Evolutionary conservation across 2,329 filamentous ascomycete species (phyloP).

Genomic region (Cladosporium velox): DNA sequence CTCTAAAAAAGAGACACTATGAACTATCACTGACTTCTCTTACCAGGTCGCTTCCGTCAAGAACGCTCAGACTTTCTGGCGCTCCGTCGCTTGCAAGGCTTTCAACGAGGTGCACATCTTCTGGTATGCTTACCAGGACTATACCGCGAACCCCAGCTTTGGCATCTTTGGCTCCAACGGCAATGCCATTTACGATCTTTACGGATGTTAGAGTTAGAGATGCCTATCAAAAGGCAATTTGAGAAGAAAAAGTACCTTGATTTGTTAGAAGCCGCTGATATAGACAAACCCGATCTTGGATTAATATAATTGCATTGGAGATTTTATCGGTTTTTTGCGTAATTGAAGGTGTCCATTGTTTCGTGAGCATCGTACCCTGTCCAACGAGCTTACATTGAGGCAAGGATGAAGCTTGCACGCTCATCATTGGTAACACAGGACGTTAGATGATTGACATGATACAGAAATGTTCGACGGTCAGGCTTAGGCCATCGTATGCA

Average conservation of each 20-base stretch:
- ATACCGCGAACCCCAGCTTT: conserved; percentile 43
- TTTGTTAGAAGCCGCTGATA: background rate
- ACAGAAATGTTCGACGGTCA: too few species aligned
- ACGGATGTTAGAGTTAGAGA: conserved; percentile 13
- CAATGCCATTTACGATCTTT: conserved; percentile 36
- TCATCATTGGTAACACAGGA: too few species aligned
- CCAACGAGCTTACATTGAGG: too few species aligned
- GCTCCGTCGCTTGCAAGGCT: conserved; percentile 60
- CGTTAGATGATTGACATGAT: too few species aligned
- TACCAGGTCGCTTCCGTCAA: conserved; percentile 49
- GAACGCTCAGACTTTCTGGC: conserved; percentile 65
- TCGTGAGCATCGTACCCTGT: too few species aligned
- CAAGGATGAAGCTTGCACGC: too few species aligned
- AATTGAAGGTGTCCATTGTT: too few species aligned
- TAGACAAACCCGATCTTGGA: background rate
- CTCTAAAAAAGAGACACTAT: background rate
- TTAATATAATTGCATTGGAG: background rate
- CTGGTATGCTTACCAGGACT: conserved; percentile 64
- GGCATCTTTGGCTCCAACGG: conserved; percentile 42
- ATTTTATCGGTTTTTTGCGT: background rate
- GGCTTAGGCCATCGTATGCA: too few species aligned
- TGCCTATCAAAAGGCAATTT: too few species aligned
- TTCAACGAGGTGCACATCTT: conserved; percentile 57
- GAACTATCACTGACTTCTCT: background rate
- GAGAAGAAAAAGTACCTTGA: background rate